Evolutionary conservation across 1,284 basidiomycete species (phyloP), one percentile per base, ranked within the genome.

Genomic region (Apiotrichum montevideense): DNA sequence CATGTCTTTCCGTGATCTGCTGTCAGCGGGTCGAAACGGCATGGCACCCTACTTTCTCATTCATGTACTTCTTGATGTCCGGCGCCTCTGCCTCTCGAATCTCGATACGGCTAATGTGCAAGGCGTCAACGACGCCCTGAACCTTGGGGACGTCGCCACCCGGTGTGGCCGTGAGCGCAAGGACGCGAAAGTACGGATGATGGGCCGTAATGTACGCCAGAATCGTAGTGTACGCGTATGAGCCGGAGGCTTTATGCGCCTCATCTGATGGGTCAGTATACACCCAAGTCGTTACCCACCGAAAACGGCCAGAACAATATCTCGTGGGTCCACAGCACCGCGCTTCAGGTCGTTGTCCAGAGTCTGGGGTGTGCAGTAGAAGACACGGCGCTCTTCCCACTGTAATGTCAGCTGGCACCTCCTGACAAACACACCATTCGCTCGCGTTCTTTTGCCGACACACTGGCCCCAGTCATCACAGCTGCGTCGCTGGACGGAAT

Each of bases 341-440:
- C 81, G 82, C 6, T 78, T 78, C 33, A 98, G 79, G 72, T 98
- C 96, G 65, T 96, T 97, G 58, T 90, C 80, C 32, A 98, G 81
- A 0, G 95, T 98, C 72, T 98, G 96, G 0, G 96, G 95, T 0
- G 96, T 99, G 85, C 96, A 94, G 75, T 95, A 99, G 71, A 98
- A 93, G 32, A 98, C 87, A 6, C 94, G 83, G 72, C 95, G 92
- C 63, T 87, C 65, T 7, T 60, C 69, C 79, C 71, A 79, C 70
- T 65, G 52, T 35, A n/a, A 10, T 15, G 52, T 67, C 40, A 68
- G 65, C 59, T 45, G 15, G 29, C 13, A n/a, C 6, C 10, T 6
- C 4, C 2, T 8, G 13, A 14, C 5, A 33, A 40, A 78, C 86
- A 66, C 67, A 92, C 90, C 65, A 83, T 79, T 71, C 78, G 79